Evolutionary conservation across 2,329 filamentous ascomycete genomes (phyloP).

Genomic region (Myriosclerotinia duriaeana): DNA sequence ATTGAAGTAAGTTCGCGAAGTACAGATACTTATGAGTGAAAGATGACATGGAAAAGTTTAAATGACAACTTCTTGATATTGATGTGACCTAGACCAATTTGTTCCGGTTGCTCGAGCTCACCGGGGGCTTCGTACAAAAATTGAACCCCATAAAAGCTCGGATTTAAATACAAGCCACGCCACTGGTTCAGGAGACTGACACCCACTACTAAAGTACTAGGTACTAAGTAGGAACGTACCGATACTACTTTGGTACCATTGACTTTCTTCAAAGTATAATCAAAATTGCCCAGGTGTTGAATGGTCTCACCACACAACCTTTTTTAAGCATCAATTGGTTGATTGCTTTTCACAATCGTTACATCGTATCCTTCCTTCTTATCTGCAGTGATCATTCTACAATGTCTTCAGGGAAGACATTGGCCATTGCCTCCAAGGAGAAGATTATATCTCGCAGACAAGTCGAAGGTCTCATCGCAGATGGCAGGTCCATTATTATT

Average conservation of each 20-base stretch:
- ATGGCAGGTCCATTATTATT: conserved; percentile 77
- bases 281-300: background rate
- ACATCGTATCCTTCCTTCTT: background rate
- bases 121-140: background rate
- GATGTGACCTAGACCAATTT: background rate
- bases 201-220: background rate
- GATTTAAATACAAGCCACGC: background rate
- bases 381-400: background rate
- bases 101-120: no score
- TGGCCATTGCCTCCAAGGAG: conserved; percentile 18
- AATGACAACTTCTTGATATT: background rate
- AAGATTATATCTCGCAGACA: conserved; percentile 58
- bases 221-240: background rate
- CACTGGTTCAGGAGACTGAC: conserved; percentile 1
- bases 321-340: conserved; percentile 7
- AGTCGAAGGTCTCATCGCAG: conserved; percentile 80
- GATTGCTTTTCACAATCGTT: conserved; percentile 3
- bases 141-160: background rate
- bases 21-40: background rate
- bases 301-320: background rate
- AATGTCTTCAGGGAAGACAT: conserved; percentile 23
- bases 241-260: background rate
- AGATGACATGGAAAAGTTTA: background rate
- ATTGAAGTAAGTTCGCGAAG: background rate
- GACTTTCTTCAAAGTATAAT: conserved; percentile 8